Evolutionary conservation across 108 stramenopile species (phyloP).

Genomic region (Skeletonema menzelii): DNA sequence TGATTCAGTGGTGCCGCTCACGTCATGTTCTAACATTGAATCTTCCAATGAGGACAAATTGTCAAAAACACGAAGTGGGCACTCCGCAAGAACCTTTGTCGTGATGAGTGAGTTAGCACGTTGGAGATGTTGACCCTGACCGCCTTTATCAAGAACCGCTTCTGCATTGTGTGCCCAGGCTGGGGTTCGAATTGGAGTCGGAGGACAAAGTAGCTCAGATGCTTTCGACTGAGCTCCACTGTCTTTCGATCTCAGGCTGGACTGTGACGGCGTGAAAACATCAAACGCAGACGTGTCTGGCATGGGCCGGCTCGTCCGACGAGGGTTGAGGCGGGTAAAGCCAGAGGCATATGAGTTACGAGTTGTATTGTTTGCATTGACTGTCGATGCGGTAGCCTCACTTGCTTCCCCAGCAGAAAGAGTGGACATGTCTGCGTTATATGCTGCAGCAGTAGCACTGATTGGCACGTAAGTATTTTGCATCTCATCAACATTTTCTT

Average conservation of each 20-base stretch:
- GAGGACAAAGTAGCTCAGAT: constrained; percentile 59
- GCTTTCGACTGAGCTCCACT: constrained; percentile 51
- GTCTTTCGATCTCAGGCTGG: constrained; percentile 38
- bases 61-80: constrained; percentile 67
- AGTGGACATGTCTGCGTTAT: constrained; percentile 4
- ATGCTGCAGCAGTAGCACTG: background rate
- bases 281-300: constrained; percentile 85
- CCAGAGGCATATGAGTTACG: constrained; percentile 11
- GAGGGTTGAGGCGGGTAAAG: constrained; percentile 28
- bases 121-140: constrained; percentile 23
- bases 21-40: constrained; percentile 70
- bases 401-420: constrained; percentile 27
- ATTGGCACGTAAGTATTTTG: background rate
- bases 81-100: constrained; percentile 72
- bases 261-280: constrained; percentile 36
- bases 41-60: constrained; percentile 73
- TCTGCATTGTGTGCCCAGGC: constrained; percentile 65
- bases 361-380: constrained; percentile 31
- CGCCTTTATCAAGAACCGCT: constrained; percentile 18
- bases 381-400: constrained; percentile 18
- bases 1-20: constrained; percentile 30
- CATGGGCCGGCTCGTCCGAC: constrained; percentile 65
- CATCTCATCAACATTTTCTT: background rate
- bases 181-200: constrained; percentile 78
- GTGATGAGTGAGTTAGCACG: constrained; percentile 64